Base-by-base conservation (phyloP, 768 basidiomycete species). In the Amanita inopinata region DNA sequence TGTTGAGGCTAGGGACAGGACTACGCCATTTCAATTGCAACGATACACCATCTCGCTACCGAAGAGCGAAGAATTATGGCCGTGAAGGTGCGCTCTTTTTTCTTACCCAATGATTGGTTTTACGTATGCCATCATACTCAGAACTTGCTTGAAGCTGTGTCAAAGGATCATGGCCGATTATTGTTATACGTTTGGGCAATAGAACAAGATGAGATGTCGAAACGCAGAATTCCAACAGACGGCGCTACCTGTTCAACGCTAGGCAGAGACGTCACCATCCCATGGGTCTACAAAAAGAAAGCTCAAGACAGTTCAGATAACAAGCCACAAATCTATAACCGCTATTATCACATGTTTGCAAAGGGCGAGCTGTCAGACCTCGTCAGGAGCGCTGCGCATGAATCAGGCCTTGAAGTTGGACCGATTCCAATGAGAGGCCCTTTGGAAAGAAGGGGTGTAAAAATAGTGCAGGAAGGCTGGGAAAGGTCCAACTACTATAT, bases 151-250 rank as follows among this genome's bases (percentile, higher is more conserved):
- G 67, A 76, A 51, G 66, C 69, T 18, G 78, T 91, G 27, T 80
- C 80, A 0, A 69, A 80, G 1, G 40, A 50, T 1, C 79, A 86
- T 49, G 89, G 91, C 6, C 80, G 89, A 7, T 63, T 90, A 30
- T 64, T 99, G 42, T 82, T 98, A 48, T 96, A 96, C 51, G 96
- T 98, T 24, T 99, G 96, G 96, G 92, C 94, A 1, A 74, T 85
- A 46, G 91, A 97, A 53, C 96, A 99, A 64, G 89, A 94, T 45
- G 73, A 76, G 20, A 61, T 79, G 5, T 92, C 90, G 1, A 92
- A 86, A 56, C 74, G 92, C 24, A 64, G 58, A 46, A 78, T 94
- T 24, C 62, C 69, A 1, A 51, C 50, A 5, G 55, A 59, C 5
- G 52, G 63, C 19, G 53, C n/a, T n/a, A n/a, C n/a, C n/a, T n/a